These are phyloP conservation scores for Penicillium ucsense DNA, from an alignment of 495 filamentous ascomycete genomes.

Conservation along the genomic window DNA sequence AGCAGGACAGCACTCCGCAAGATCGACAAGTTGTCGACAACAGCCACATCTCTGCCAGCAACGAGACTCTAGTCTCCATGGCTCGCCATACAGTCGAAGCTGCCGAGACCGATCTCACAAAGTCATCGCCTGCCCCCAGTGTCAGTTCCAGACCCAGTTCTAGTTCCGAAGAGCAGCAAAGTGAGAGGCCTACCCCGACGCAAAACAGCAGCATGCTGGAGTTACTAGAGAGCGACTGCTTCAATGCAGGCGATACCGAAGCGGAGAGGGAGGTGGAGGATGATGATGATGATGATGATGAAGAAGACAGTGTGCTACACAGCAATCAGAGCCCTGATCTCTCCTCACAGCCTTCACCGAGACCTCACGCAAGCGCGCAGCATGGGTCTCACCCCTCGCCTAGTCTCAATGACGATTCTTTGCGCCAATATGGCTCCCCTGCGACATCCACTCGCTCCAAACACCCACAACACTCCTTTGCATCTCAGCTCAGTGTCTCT, in stretches of 20 bases:
- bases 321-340: constrained; percentile 6
- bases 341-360: constrained; percentile 7
- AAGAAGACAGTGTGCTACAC: constrained; percentile 6
- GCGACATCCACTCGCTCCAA: constrained; percentile 8
- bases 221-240: constrained; percentile 9
- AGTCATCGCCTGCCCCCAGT: not conserved
- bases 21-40: constrained; percentile 16
- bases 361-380: constrained; percentile 8
- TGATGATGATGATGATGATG: constrained; percentile 1
- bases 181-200: not conserved
- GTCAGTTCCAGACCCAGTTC: not conserved
- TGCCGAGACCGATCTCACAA: not conserved
- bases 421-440: constrained; percentile 3
- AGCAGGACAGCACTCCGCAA: constrained; percentile 2
- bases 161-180: not conserved
- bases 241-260: constrained; percentile 7
- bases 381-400: constrained; percentile 1
- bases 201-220: constrained; percentile 3
- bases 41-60: constrained; percentile 3
- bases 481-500: constrained; percentile 9
- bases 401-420: constrained; percentile 2
- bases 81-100: not conserved
- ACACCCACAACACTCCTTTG: not conserved
- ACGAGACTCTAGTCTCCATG: constrained; percentile 9
- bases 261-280: constrained; percentile 6